Conservation (phyloP, 441 rosid species). For the Gossypium aridum region DNA sequence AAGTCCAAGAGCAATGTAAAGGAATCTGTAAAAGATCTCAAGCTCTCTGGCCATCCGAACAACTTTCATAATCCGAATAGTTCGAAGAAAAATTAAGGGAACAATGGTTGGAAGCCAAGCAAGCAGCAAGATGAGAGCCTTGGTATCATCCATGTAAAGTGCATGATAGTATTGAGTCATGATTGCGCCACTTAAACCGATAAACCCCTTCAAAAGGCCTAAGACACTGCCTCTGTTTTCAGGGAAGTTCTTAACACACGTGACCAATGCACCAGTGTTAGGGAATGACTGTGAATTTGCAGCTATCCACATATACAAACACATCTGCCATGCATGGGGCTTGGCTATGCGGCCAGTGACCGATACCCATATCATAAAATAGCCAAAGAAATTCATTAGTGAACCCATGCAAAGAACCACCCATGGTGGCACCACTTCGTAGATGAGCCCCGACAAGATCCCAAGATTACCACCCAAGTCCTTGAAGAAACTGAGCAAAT, state of each 20-base stretch:
- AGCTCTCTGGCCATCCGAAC: slow-evolving; percentile 29
- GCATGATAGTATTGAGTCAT: slow-evolving; percentile 54
- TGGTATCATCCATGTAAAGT: slow-evolving; percentile 36
- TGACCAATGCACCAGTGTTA: slow-evolving; percentile 49
- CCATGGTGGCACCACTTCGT: slow-evolving; percentile 51
- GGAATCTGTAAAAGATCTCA: slow-evolving; percentile 37
- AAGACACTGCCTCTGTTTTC: slow-evolving; percentile 50
- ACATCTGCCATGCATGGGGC: slow-evolving; percentile 68
- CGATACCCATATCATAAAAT: slow-evolving; percentile 60
- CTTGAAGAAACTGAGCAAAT: slow-evolving; percentile 38
- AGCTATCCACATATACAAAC: slow-evolving; percentile 49
- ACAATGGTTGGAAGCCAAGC: slow-evolving; percentile 39
- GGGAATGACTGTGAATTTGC: slow-evolving; percentile 65
- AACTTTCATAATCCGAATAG: slow-evolving; percentile 36
- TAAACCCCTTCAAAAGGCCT: slow-evolving; percentile 54
- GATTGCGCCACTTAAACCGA: slow-evolving; percentile 64
- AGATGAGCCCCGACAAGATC: slow-evolving; percentile 31
- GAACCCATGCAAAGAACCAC: slow-evolving; percentile 44
- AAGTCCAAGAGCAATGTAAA: slow-evolving; percentile 52
- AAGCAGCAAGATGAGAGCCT: slow-evolving; percentile 47
- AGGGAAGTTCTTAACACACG: slow-evolving; percentile 48
- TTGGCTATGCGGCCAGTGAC: slow-evolving; percentile 32
- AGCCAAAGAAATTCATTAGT: slow-evolving; percentile 49
- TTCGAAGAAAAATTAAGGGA: slow-evolving; percentile 42
- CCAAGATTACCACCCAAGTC: slow-evolving; percentile 46